Base-by-base conservation (phyloP, 129 eudicot genomes). In the Flaveria trinervia region DNA sequence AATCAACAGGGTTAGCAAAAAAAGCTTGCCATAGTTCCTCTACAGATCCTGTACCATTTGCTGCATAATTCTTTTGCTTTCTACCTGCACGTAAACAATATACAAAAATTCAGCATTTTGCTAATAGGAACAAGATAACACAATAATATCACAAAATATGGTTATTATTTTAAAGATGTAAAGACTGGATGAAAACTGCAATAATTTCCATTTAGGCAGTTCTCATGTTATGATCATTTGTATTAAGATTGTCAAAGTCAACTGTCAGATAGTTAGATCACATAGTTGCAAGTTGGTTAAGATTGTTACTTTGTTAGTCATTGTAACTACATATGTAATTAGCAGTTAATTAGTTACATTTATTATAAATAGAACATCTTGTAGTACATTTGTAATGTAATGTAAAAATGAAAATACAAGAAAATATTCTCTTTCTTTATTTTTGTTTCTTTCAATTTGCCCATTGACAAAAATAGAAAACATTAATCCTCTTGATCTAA, bases 1-100 rank as follows among this genome's bases (percentile, higher is more conserved):
- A 91, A 25, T 94, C 97, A 8, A 15, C 20, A 59, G 99, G 99
- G 86, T 94, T 91, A 60, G 96, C 97, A 74, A 94, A 94, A 85
- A 86, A 94, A 15, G 99, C 99, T 84, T 94, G 99, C 99, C 99
- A 94, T 64, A 94, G 96, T 78, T 87, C 94, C 81, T 94, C 96
- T 14, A 74, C 62, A 10, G 97, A 84, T 25, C 86, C 87, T n/a
- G 92, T 83, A 55, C 76, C 83, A 70, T 72, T 85, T 76, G 84
- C 76, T 48, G 88, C 51, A n/a, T 80, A 61, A 72, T 65, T 75
- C 51, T 82, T 83, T 60, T 77, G 85, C 79, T 79, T 90, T 54
- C 50, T 87, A 82, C 89, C 98, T 88, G 87, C 72, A 83, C 44
- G 28, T 52, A 25, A 43, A 74, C 4, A 51, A 28, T 18, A 43